Percentiles rank a stretch among this genome's conserved stretches.
phyloP scores from a whole-genome alignment of 140 eudicot species.

The Erigeron philadelphicus region DNA sequence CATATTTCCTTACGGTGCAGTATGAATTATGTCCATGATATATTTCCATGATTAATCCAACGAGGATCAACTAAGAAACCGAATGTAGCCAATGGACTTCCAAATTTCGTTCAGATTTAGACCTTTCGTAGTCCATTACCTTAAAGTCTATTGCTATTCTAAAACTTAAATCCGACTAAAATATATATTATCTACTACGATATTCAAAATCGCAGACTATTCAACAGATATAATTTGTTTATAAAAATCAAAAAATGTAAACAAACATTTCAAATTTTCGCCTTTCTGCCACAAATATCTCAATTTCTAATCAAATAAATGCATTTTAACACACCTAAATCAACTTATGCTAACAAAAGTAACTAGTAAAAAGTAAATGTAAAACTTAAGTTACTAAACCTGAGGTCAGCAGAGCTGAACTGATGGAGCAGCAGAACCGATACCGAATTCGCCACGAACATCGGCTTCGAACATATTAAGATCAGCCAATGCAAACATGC shows the following conservation, averaged over 20 bases:
- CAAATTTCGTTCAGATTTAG: too few relatives aligned
- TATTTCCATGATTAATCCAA: neutral
- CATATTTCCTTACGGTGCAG: neutral
- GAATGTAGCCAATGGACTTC: neutral
- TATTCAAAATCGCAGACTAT: too few relatives aligned
- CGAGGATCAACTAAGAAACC: neutral
- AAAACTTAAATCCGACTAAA: too few relatives aligned
- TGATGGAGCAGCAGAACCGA: slow-evolving; percentile 98
- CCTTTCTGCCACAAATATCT: slow-evolving; percentile 59
- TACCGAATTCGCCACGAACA: slow-evolving; percentile 82
- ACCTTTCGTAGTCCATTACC: too few relatives aligned
- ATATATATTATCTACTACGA: too few relatives aligned
- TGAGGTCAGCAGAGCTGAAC: slow-evolving; percentile 90
- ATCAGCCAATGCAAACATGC: slow-evolving; percentile 72
- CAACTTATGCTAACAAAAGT: too few relatives aligned
- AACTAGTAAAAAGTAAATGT: neutral
- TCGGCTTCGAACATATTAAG: slow-evolving; percentile 89
- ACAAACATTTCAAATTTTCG: slow-evolving; percentile 48
- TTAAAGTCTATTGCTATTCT: too few relatives aligned
- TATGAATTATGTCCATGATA: neutral
- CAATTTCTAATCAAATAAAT: slow-evolving; percentile 12
- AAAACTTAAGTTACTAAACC: slow-evolving; percentile 31
- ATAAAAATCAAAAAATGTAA: neutral
- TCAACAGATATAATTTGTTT: too few relatives aligned
- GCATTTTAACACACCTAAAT: too few relatives aligned